Base-by-base conservation (phyloP, 2,329 filamentous ascomycete species). In the Neonectria hederae region DNA sequence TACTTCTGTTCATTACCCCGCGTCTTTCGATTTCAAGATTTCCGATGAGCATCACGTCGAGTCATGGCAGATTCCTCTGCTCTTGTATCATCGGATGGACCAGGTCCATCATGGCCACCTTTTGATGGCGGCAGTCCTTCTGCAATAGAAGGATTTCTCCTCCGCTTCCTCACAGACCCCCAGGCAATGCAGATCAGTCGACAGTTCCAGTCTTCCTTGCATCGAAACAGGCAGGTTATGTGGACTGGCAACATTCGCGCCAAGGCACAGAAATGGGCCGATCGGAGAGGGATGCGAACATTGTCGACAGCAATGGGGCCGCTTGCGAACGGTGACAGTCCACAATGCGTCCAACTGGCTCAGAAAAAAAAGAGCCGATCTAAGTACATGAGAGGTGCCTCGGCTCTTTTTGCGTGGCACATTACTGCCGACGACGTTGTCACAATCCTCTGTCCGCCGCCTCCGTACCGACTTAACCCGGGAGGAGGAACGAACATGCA, bases 361-460 rank as follows among this genome's bases (percentile, higher is more conserved):
- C 62, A 60, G 21, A 1, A 0, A 5, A 0, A n/a, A 0, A 49
- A 57, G 8, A 7, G 19, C n/a, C 55, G 62, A 57, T 53, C 43
- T 14, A 40, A 45, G 22, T 71, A 65, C n/a, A 67, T 73, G 8
- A 58, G 67, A 42, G 70, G 70, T 1, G 70, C 71, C 1, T 72
- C 70, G 3, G 62, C 58, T 1, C 19, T 73, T 5, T 73, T 72
- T 54, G 54, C 70, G 14, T 63, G 61, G 54, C 54, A 51, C 3
- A 61, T 68, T 11, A 62, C 61, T 1, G 38, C 40, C n/a, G 67
- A 58, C 22, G 62, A 71, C 5, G 1, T 55, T 0, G 65, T 67
- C 0, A 73, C 46, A 5, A 52, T 72, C 2, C 62, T 70, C 4
- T 69, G 32, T 0, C 65, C 66, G 0, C 69, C 68, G 2, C 69